phyloP scores from a whole-genome alignment of 2,329 filamentous ascomycete genomes.

The Verticillium isaacii region DNA sequence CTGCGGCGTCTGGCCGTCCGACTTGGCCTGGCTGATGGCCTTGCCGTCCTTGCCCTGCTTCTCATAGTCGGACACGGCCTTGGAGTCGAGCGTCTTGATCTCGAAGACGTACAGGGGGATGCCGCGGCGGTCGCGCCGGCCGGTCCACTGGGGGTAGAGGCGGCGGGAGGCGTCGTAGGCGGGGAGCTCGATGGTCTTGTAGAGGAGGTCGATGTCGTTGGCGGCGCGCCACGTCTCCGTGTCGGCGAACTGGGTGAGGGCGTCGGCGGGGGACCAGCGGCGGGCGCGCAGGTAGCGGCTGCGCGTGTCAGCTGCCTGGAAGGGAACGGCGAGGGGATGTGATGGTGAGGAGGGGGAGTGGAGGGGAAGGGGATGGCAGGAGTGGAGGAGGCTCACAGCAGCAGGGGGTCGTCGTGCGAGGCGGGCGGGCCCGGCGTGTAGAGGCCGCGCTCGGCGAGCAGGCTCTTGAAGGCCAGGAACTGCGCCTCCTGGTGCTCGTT shows the following conservation, averaged over 20 bases:
- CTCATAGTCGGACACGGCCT: slow-evolving; percentile 76
- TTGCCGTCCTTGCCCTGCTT: slow-evolving; percentile 54
- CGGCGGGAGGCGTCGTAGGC: slow-evolving; percentile 77
- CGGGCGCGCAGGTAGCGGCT: slow-evolving; percentile 85
- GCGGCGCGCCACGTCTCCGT: slow-evolving; percentile 83
- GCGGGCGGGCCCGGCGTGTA: slow-evolving; percentile 52
- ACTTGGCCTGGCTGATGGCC: slow-evolving; percentile 55
- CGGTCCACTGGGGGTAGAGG: slow-evolving; percentile 94
- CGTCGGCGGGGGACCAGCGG: slow-evolving; percentile 73
- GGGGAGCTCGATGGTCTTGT: slow-evolving; percentile 79
- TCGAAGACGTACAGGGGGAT: slow-evolving; percentile 92
- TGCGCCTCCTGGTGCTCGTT: slow-evolving; percentile 62
- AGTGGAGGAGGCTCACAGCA: slow-evolving; percentile 51
- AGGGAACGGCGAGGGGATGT: not conserved
- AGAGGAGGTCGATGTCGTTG: slow-evolving; percentile 73
- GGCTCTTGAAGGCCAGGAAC: slow-evolving; percentile 66
- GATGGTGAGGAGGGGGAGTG: slow-evolving; percentile 2
- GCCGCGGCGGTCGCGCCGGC: slow-evolving; percentile 80
- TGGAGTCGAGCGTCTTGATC: slow-evolving; percentile 76
- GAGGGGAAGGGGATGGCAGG: too few relatives aligned
- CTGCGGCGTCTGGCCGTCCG: slow-evolving; percentile 62
- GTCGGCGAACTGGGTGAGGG: slow-evolving; percentile 77
- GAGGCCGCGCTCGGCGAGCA: slow-evolving; percentile 60
- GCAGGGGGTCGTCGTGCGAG: slow-evolving; percentile 68
- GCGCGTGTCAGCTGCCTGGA: slow-evolving; percentile 3